Conservation (phyloP, 148 eudicot species). For the Rhododendron molle region DNA sequence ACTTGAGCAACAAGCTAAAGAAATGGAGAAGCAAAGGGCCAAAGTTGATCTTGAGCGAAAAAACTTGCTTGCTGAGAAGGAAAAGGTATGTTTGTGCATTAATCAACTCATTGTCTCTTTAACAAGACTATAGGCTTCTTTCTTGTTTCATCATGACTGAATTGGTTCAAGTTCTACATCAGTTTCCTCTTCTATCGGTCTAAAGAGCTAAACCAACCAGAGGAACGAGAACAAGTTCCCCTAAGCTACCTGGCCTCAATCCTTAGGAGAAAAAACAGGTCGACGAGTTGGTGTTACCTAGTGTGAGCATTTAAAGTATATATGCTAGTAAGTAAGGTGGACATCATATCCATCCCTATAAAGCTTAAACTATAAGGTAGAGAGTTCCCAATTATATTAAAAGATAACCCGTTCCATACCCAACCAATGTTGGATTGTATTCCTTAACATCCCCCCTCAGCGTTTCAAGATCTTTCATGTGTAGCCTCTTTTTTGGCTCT, state of each 20-base stretch:
- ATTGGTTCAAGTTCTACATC: not conserved
- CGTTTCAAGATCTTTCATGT: not conserved
- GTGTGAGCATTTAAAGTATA: not conserved
- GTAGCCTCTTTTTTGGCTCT: not conserved
- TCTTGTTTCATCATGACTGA: not conserved
- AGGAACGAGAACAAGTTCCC: no score
- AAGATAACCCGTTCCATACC: not conserved
- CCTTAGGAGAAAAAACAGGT: not conserved
- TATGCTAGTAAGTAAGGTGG: not conserved
- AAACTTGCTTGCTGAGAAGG: conserved; percentile 23
- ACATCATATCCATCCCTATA: not conserved
- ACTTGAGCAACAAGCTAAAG: conserved; percentile 25
- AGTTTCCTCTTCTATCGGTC: no score
- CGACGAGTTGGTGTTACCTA: not conserved
- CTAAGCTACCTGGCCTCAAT: not conserved
- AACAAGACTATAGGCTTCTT: not conserved
- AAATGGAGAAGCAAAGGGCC: conserved; percentile 28
- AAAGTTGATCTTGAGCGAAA: conserved; percentile 17
- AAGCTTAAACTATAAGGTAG: not conserved
- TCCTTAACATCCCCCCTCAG: not conserved
- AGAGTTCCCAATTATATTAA: not conserved
- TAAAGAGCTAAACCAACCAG: no score
- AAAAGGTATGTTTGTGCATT: conserved; percentile 16
- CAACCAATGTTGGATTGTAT: not conserved
- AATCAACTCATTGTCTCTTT: not conserved